Conservation (phyloP, 2,329 filamentous ascomycete genomes). For the Pseudonectria foliicola region DNA sequence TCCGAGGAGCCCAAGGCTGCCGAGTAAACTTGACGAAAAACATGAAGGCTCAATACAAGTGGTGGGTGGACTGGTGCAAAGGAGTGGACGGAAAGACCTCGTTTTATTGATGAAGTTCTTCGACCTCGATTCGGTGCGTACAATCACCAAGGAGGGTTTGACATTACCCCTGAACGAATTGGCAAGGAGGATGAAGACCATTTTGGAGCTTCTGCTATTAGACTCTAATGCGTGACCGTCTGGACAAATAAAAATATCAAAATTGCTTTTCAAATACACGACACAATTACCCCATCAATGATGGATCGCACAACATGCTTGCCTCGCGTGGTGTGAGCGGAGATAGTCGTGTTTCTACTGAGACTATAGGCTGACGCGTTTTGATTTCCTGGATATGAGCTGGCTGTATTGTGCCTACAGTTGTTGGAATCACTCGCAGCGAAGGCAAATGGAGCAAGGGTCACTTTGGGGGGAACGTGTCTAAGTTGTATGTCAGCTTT, state of each 20-base stretch:
- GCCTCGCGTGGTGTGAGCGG: no score
- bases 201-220: constrained; percentile 46
- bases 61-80: constrained; percentile 52
- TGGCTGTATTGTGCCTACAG: not conserved
- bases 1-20: constrained; percentile 63
- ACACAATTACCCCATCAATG: constrained; percentile 7
- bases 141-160: constrained; percentile 31
- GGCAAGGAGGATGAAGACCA: constrained; percentile 38
- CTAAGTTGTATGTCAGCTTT: constrained; percentile 14
- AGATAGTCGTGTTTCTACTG: no score
- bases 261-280: constrained; percentile 34
- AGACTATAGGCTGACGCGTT: no score
- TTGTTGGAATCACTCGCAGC: no score
- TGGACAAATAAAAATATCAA: constrained; percentile 50
- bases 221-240: constrained; percentile 50
- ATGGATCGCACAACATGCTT: constrained; percentile 1
- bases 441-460: no score
- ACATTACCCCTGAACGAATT: constrained; percentile 30
- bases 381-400: no score
- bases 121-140: constrained; percentile 42
- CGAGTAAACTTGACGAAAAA: constrained; percentile 41
- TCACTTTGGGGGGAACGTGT: not conserved
- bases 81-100: constrained; percentile 56
- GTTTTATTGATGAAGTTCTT: constrained; percentile 42
- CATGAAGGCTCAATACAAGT: constrained; percentile 26